Base-by-base conservation (phyloP, 2,329 filamentous ascomycete species). In the Atkinsonella hypoxylon region DNA sequence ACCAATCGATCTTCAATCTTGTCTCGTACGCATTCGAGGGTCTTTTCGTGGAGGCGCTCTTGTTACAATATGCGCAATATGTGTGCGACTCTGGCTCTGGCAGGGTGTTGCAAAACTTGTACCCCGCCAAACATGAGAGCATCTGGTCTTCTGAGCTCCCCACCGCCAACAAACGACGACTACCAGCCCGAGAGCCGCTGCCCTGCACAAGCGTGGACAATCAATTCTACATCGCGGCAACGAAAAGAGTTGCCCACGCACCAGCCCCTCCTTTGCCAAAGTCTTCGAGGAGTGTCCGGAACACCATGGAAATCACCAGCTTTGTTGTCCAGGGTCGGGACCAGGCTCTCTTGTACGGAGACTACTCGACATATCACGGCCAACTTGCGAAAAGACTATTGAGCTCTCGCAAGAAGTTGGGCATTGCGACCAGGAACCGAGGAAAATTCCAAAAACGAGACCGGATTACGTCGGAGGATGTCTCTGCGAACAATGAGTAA, bases 301-400 rank as follows among this genome's bases (percentile, higher is more conserved):
- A 40, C 20, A 48, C 32, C 54, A 96, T 97, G 91, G 88, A 96
- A 57, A 88, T 97, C 68, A 97, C 93, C 51, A 81, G 81, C 58
- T 90, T 88, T 57, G 74, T 97, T 58, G 78, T 89, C 62, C 81
- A 82, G 49, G 83, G 85, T 57, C 79, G 93, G 56, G 87, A 95
- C 65, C 80, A 87, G 61, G 88, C 88, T 38, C 83, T 96, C 48
- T 79, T 95, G 31, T 83, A 93, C 57, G 90, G 89, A 59, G 89
- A 96, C 70, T 90, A 95, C 71, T 81, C 81, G 62, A 84, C 84
- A 51, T 97, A 97, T 67, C 85, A 89, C 61, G 74, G 75, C 46
- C 86, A 89, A 64, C 77, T 94, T 47, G 82, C 85, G 56, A 87
- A 88, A 64, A 84, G 87, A 62, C 76, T 98, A 53, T 84, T 88